phyloP scores from a whole-genome alignment of 805 yeast species.

The Hanseniaspora vineae region DNA sequence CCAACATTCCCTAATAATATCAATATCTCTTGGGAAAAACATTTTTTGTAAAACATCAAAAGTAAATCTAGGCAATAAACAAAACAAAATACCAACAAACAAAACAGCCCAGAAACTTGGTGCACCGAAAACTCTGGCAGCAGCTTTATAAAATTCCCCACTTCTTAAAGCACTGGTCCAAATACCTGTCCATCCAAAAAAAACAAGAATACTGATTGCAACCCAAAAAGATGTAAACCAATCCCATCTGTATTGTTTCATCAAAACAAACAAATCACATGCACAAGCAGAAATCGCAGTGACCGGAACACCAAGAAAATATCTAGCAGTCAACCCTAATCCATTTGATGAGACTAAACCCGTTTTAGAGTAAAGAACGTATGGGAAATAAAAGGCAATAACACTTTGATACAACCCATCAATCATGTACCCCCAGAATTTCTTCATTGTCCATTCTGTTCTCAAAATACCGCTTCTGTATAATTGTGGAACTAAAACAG shows the following conservation, averaged over 20 bases:
- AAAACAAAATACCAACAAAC: constrained; percentile 48
- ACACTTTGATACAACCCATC: constrained; percentile 71
- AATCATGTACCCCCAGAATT: constrained; percentile 60
- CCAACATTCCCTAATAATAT: constrained; percentile 62
- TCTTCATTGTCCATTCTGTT: constrained; percentile 53
- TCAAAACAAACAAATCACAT: constrained; percentile 50
- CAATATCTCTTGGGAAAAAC: constrained; percentile 52
- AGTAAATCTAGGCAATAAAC: constrained; percentile 56
- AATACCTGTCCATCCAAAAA: constrained; percentile 69
- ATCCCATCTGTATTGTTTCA: constrained; percentile 73
- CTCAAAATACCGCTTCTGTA: constrained; percentile 64
- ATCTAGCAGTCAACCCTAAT: constrained; percentile 54
- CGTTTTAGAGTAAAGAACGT: constrained; percentile 33
- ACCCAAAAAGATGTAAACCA: constrained; percentile 51
- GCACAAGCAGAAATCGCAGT: constrained; percentile 54
- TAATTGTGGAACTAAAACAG: constrained; percentile 60
- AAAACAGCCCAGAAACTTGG: constrained; percentile 56
- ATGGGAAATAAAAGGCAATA: constrained; percentile 64
- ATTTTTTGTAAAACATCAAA: constrained; percentile 42
- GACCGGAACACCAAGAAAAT: constrained; percentile 55
- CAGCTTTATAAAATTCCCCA: constrained; percentile 55
- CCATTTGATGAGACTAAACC: constrained; percentile 40
- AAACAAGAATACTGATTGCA: constrained; percentile 42
- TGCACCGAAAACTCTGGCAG: constrained; percentile 48
- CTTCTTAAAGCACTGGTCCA: constrained; percentile 49